Base-by-base conservation (phyloP, 306 rosid genomes). In the Phaseolus lunatus region DNA sequence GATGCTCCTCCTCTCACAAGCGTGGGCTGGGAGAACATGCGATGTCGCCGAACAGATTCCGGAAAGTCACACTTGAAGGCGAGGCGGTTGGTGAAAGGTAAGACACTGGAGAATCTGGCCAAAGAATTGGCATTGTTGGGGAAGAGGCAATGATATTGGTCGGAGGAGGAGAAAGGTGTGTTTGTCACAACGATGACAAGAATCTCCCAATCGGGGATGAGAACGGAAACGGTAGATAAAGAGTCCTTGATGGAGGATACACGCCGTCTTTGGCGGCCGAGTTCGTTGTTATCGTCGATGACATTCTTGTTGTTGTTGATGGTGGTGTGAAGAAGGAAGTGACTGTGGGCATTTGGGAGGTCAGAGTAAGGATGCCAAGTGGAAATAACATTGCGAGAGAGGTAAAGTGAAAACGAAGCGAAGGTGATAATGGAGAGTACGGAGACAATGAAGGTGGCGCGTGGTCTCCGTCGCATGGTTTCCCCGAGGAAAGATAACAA, bases 201-300 rank as follows among this genome's bases (percentile, higher is more conserved):
- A 64, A 92, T 44, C 73, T 90, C 88, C 97, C 96, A 92, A 47
- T 80, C 92, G 0, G 97, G 89, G 0, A 92, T 24, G 0, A 92
- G 90, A 45, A 89, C 6, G 4, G 97, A 77, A 41, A 80, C 79
- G 43, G 90, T 44, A 45, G 86, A 14, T 47, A 80, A 10, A 3
- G 79, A 61, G n/a, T 78, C n/a, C 22, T 58, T 37, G 35, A 82
- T 10, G 9, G 88, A 90, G 5, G 91, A 76, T 0, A 86, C 90
- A 3, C n/a, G 87, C 29, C 90, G 90, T 23, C 74, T 44, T 54
- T 67, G 77, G 27, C 53, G 85, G 14, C 26, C 3, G 80, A 67
- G 47, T 0, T 73, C 43, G 59, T 43, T 11, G 48, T 43, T 11
- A 12, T 13, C 12, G 15, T 53, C 6, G 22, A 18, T 8, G 33